These are phyloP conservation scores for Echeveria elegans DNA, from an alignment of 164 flowering plant genomes.

Conservation along the genomic window DNA sequence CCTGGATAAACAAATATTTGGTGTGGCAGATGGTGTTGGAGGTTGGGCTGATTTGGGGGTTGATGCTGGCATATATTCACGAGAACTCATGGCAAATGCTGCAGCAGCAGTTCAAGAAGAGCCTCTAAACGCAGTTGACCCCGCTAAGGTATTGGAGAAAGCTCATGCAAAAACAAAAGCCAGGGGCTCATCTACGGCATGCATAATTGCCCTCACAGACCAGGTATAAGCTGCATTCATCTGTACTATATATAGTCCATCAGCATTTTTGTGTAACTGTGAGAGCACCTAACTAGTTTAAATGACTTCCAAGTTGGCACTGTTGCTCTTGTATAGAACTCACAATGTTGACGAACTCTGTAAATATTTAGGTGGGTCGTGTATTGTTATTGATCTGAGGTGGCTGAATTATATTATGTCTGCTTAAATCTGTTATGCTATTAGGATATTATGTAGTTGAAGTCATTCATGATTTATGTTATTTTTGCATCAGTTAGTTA, in stretches of 20 bases:
- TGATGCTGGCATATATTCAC: conserved; percentile 73
- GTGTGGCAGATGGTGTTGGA: conserved; percentile 99
- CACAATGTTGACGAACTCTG: too few relatives aligned
- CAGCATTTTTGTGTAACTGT: neutral
- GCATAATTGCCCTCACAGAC: conserved; percentile 89
- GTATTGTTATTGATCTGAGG: too few relatives aligned
- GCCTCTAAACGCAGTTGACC: conserved; percentile 79
- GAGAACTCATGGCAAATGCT: conserved; percentile 89
- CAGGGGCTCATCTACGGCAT: conserved; percentile 90
- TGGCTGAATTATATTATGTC: neutral
- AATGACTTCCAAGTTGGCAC: neutral
- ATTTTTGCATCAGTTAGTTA: too few relatives aligned
- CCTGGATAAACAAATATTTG: conserved; percentile 73
- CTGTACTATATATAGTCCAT: neutral
- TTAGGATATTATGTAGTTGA: too few relatives aligned
- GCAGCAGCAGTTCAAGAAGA: conserved; percentile 69
- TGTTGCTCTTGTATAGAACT: neutral
- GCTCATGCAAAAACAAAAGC: conserved; percentile 76
- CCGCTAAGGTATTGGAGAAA: conserved; percentile 83
- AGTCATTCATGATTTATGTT: too few relatives aligned
- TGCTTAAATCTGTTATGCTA: neutral
- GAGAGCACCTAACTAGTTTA: neutral
- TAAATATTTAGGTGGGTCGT: too few relatives aligned
- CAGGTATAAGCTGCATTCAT: conserved; percentile 34
- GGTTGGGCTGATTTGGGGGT: conserved; percentile 93